These are phyloP conservation scores for Colletotrichum sidae DNA, from an alignment of 2,329 filamentous ascomycete genomes.

Conservation along the genomic window DNA sequence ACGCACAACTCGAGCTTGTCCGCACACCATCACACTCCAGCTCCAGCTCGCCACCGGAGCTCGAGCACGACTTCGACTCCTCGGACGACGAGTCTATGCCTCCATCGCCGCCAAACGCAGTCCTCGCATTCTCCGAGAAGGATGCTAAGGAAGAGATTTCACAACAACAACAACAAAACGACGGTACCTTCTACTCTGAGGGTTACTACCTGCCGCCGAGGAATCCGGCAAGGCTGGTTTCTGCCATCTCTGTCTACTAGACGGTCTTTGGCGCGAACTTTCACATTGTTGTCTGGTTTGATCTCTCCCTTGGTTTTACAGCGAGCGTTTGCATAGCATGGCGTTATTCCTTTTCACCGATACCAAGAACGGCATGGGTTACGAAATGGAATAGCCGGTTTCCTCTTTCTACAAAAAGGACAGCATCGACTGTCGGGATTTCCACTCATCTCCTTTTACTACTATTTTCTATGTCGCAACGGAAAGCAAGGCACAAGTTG, in stretches of 20 bases:
- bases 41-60: slow-evolving; percentile 70
- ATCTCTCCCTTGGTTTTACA: slow-evolving; percentile 34
- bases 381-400: slow-evolving; percentile 25
- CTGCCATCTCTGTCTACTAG: slow-evolving; percentile 69
- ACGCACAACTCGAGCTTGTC: slow-evolving; percentile 73
- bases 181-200: slow-evolving; percentile 59
- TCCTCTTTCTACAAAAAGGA: slow-evolving; percentile 19
- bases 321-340: slow-evolving; percentile 42
- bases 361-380: slow-evolving; percentile 39
- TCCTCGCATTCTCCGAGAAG: slow-evolving; percentile 71
- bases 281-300: slow-evolving; percentile 32
- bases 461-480: slow-evolving; percentile 19
- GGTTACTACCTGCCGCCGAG: slow-evolving; percentile 66
- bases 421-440: slow-evolving; percentile 30
- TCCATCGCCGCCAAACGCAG: slow-evolving; percentile 71
- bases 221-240: slow-evolving; percentile 63
- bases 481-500: slow-evolving; percentile 26
- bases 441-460: slow-evolving; percentile 25
- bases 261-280: slow-evolving; percentile 19
- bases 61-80: slow-evolving; percentile 75
- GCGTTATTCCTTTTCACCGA: slow-evolving; percentile 42
- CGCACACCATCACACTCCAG: slow-evolving; percentile 75
- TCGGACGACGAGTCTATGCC: slow-evolving; percentile 81
- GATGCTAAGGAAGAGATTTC: slow-evolving; percentile 55
- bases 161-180: slow-evolving; percentile 54